phyloP scores from a whole-genome alignment of 2,329 filamentous ascomycete species.

The Biscogniauxia sp. region DNA sequence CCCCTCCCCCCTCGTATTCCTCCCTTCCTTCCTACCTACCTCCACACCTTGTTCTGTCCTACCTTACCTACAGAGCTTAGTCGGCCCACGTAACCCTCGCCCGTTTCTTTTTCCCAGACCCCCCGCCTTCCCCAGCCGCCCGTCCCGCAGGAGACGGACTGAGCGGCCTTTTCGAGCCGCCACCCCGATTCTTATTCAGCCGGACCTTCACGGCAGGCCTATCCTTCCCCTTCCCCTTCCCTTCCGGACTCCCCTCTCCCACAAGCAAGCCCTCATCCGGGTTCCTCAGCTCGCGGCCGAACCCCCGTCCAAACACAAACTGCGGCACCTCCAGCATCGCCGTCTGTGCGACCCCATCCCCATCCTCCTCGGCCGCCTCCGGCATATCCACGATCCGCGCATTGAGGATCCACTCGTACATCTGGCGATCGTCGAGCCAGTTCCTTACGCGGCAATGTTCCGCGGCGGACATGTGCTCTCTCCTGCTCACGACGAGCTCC shows the following conservation, averaged over 20 bases:
- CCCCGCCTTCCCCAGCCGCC: constrained; percentile 1
- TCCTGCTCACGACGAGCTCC: constrained; percentile 74
- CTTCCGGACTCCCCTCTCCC: constrained; percentile 21
- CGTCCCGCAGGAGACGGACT: constrained; percentile 6
- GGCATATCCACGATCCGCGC: constrained; percentile 41
- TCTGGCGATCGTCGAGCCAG: constrained; percentile 55
- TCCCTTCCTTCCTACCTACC: too few relatives aligned
- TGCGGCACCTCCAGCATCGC: constrained; percentile 44
- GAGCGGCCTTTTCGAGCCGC: constrained; percentile 16
- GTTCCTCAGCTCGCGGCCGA: constrained; percentile 38
- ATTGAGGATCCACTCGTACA: constrained; percentile 60
- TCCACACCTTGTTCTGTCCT: too few relatives aligned
- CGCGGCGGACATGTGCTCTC: constrained; percentile 70
- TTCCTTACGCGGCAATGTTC: constrained; percentile 56
- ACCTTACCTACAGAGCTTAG: background rate
- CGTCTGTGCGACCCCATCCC: constrained; percentile 48
- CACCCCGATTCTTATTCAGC: background rate
- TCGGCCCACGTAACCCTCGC: constrained; percentile 15
- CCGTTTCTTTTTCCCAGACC: constrained; percentile 19
- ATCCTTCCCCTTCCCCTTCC: constrained; percentile 7
- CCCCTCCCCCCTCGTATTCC: too few relatives aligned
- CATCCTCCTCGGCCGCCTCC: constrained; percentile 13
- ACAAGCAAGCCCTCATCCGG: constrained; percentile 47
- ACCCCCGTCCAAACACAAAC: constrained; percentile 50
- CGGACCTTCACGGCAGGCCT: background rate